Evolutionary conservation across 768 basidiomycete genomes (phyloP).

Genomic region (Xerocomellus chrysenteron): DNA sequence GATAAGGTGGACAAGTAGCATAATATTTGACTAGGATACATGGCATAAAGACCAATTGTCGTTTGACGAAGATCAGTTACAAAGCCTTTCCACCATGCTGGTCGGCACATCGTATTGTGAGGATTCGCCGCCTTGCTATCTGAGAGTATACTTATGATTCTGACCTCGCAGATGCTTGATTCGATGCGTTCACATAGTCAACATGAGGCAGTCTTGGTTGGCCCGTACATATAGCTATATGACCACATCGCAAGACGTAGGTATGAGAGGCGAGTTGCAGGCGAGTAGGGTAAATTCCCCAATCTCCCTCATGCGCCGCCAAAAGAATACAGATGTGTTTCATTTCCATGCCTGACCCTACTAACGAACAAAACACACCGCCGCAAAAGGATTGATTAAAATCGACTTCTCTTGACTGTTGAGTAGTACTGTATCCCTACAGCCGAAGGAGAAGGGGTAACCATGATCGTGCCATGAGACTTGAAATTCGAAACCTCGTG

Average conservation of each 20-base stretch:
- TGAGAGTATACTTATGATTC: slow-evolving; percentile 14
- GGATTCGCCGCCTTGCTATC: slow-evolving; percentile 26
- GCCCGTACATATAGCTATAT: not conserved
- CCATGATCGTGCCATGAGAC: slow-evolving; percentile 1
- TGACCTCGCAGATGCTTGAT: slow-evolving; percentile 26
- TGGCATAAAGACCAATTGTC: slow-evolving; percentile 87
- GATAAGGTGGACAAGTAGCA: slow-evolving; percentile 2
- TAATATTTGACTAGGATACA: slow-evolving; percentile 59
- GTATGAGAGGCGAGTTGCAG: not conserved
- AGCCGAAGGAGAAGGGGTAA: not conserved
- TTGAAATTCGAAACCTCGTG: slow-evolving; percentile 25
- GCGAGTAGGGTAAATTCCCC: not conserved
- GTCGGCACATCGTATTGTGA: slow-evolving; percentile 88
- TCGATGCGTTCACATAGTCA: slow-evolving; percentile 5
- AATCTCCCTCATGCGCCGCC: not conserved
- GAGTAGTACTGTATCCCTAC: not conserved
- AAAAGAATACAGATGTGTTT: not conserved
- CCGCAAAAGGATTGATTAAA: slow-evolving; percentile 19
- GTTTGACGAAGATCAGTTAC: slow-evolving; percentile 88
- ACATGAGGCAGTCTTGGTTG: not conserved
- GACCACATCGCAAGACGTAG: not conserved
- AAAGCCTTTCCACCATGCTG: slow-evolving; percentile 83
- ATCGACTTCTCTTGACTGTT: not conserved
- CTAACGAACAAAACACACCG: not conserved
- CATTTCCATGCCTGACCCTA: not conserved